Evolutionary conservation across 169 alveolate species (phyloP), one percentile per base, ranked within the genome.

Genomic region (Plasmodium relictum): DNA sequence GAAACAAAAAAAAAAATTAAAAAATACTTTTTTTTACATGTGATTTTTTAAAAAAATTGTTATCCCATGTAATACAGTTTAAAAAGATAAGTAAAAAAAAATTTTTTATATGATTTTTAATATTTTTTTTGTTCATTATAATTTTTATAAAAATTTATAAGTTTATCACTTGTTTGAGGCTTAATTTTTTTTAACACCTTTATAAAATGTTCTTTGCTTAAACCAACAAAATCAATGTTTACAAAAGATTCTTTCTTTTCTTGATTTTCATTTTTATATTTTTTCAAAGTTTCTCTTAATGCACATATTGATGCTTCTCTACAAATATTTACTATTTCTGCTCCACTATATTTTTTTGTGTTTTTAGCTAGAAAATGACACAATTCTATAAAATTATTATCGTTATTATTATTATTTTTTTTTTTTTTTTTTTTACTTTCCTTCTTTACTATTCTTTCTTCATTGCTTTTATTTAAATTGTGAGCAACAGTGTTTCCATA

Each of bases 321-420:
- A 66, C 99, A 97, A 6, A 97, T 73, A 83, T 93, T 88, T 20
- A 95, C 97, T 10, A 97, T 88, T 80, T 97, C 99, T 0, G 99
- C 99, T 20, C 99, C 99, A 78, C 98, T 98, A 86, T 95, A 98
- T 71, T 99, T 99, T 52, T 97, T 97, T 20, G 99, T 98, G 41
- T 92, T 93, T 66, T 94, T 93, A 3, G 99, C 99, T 26, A 98
- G 88, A 52, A 65, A 31, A 31, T 50, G 37, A 45, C 89, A 78
- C 14, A 78, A 42, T 92, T 96, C 62, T 92, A 97, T 41, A 97
- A 94, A 88, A 94, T 97, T 22, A 78, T 98, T 88, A 94, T 98
- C 58, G 20, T 4, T 26, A 8, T 10, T 10, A 20, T 59, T 59
- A 59, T 59, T 20, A 72, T 73, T 10, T 7, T 12, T 52, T 3